Percentiles rank a stretch among this genome's conserved stretches.
Evolutionary conservation across 495 filamentous ascomycete genomes (phyloP).

Genomic region (Podospora bellae-mahoneyi): DNA sequence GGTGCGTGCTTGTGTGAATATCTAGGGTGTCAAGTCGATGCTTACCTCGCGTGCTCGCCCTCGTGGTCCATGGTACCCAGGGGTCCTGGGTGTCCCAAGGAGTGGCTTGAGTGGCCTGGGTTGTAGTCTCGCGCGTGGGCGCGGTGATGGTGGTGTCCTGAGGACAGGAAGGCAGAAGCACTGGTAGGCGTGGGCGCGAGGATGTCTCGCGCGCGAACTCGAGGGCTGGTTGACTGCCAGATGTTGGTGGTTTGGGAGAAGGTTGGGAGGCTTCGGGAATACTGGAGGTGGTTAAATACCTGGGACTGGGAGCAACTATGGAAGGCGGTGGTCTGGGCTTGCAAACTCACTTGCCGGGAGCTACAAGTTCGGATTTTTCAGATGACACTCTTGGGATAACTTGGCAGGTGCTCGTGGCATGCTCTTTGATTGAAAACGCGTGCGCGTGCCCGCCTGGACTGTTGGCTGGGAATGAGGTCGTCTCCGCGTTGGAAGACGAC

Average conservation of each 20-base stretch:
- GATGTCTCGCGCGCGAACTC: background rate
- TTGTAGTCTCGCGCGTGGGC: background rate
- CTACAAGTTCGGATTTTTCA: background rate
- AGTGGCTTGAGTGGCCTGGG: background rate
- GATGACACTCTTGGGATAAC: background rate
- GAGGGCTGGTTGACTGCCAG: background rate
- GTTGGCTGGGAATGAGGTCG: background rate
- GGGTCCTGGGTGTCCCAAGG: background rate
- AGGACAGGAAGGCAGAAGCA: background rate
- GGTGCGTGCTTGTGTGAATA: background rate
- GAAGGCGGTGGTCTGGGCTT: background rate
- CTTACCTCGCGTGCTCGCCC: background rate
- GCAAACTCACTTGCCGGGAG: background rate
- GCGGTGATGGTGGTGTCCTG: background rate
- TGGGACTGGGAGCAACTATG: background rate
- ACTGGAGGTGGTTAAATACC: background rate
- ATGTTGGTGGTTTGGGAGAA: background rate
- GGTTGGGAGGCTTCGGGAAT: background rate
- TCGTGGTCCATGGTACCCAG: background rate
- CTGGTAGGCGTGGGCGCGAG: background rate
- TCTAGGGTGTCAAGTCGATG: conserved; percentile 7
- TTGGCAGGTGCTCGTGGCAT: background rate
- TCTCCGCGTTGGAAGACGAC: background rate
- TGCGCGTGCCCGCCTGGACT: background rate
- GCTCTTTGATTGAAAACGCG: background rate